phyloP scores from a whole-genome alignment of 1,284 basidiomycete genomes.

The Sanghuangporus weigelae region DNA sequence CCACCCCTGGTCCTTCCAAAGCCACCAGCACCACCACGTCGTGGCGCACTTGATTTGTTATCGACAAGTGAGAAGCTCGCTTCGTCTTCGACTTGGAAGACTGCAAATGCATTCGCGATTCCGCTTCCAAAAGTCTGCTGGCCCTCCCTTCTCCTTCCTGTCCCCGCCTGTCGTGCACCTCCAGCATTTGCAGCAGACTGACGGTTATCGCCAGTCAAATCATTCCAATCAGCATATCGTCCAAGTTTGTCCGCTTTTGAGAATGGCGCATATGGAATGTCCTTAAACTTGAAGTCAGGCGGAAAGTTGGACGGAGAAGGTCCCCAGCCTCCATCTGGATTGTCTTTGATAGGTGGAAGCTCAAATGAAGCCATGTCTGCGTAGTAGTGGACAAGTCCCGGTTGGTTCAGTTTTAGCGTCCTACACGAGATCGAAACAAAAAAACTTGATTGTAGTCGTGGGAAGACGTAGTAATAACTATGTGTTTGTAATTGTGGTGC shows the following conservation, averaged over 20 bases:
- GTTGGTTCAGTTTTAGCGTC: neutral
- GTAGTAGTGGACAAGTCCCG: slow-evolving; percentile 2
- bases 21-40: slow-evolving; percentile 47
- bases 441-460: slow-evolving; percentile 9
- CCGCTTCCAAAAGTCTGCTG: slow-evolving; percentile 75
- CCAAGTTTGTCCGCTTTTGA: slow-evolving; percentile 98
- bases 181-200: slow-evolving; percentile 49
- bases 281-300: slow-evolving; percentile 78
- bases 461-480: slow-evolving; percentile 4
- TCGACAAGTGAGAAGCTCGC: slow-evolving; percentile 97
- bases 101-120: slow-evolving; percentile 90
- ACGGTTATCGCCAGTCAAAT: slow-evolving; percentile 59
- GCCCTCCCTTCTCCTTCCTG: slow-evolving; percentile 55
- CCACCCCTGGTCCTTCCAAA: slow-evolving; percentile 56
- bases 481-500: neutral
- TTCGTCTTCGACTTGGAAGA: slow-evolving; percentile 98
- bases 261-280: slow-evolving; percentile 95
- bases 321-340: slow-evolving; percentile 80
- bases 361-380: slow-evolving; percentile 66
- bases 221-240: slow-evolving; percentile 97
- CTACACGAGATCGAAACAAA: neutral
- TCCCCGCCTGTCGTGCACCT: slow-evolving; percentile 19
- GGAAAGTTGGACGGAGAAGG: slow-evolving; percentile 73
- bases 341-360: slow-evolving; percentile 73
- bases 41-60: slow-evolving; percentile 64